Conservation (phyloP, 306 rosid species). For the Rosa chinensis region DNA sequence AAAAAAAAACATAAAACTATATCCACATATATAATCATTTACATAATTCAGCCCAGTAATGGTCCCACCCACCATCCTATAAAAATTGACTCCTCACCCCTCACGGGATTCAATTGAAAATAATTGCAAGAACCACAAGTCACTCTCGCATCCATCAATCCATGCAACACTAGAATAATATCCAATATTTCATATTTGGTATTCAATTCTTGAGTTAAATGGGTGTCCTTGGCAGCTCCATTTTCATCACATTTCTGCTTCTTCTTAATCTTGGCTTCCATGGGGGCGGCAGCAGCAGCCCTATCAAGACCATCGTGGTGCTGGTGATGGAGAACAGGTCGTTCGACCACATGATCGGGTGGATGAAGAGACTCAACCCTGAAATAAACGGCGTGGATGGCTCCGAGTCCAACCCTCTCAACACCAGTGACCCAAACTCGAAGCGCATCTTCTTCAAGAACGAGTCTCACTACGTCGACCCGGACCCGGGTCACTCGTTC, state of each 20-base stretch:
- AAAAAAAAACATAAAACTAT: no score
- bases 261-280: neutral
- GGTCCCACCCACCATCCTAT: no score
- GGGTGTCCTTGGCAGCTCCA: neutral
- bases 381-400: constrained; percentile 77
- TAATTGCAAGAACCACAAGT: no score
- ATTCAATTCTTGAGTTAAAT: neutral
- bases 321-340: constrained; percentile 93
- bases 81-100: no score
- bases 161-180: no score
- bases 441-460: constrained; percentile 43
- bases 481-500: constrained; percentile 94
- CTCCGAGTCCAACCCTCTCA: constrained; percentile 42
- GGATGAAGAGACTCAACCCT: constrained; percentile 86
- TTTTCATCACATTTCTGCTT: neutral
- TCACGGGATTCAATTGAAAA: no score
- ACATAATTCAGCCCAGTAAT: no score
- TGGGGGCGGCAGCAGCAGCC: constrained; percentile 30
- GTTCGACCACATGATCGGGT: constrained; percentile 95
- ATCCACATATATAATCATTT: no score
- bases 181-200: no score
- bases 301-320: constrained; percentile 75
- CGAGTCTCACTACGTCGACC: constrained; percentile 59
- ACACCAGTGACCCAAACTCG: constrained; percentile 53
- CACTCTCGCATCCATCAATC: neutral